These are phyloP conservation scores for Capsicum pubescens DNA, from an alignment of 257 asterid genomes.

Conservation along the genomic window DNA sequence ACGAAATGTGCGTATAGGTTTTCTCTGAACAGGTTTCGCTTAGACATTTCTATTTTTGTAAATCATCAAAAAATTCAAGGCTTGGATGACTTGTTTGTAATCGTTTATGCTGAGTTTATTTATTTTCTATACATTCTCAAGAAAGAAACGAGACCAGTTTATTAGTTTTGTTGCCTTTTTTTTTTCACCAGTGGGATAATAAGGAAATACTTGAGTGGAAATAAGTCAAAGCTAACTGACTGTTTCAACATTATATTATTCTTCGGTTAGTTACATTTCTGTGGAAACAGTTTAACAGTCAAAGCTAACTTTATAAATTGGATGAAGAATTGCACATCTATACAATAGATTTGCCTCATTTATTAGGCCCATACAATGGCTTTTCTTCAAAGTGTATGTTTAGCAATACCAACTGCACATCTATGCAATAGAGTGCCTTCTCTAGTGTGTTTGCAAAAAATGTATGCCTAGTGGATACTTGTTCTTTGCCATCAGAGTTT, in stretches of 20 bases:
- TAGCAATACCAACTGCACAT: too few species aligned
- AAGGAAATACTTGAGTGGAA: background rate
- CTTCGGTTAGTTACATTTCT: background rate
- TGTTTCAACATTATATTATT: too few species aligned
- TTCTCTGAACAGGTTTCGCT: background rate
- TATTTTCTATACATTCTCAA: background rate
- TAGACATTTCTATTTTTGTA: background rate
- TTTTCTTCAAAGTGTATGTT: background rate
- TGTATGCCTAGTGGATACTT: background rate
- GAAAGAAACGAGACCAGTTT: background rate
- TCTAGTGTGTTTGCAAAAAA: background rate
- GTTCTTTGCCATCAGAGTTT: background rate
- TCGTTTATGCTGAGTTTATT: background rate
- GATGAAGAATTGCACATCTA: background rate
- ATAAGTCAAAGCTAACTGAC: too few species aligned
- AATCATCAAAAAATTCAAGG: background rate
- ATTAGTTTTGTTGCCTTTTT: background rate
- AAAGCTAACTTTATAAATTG: background rate
- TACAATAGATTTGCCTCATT: background rate
- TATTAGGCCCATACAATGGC: background rate
- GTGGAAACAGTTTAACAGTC: background rate
- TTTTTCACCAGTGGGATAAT: background rate
- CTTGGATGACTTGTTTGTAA: constrained; percentile 14
- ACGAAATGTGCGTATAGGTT: constrained; percentile 8
- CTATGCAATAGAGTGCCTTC: too few species aligned